Evolutionary conservation across 2,329 filamentous ascomycete genomes (phyloP), one percentile per base, ranked within the genome.

Genomic region (Aspergillus texensis): DNA sequence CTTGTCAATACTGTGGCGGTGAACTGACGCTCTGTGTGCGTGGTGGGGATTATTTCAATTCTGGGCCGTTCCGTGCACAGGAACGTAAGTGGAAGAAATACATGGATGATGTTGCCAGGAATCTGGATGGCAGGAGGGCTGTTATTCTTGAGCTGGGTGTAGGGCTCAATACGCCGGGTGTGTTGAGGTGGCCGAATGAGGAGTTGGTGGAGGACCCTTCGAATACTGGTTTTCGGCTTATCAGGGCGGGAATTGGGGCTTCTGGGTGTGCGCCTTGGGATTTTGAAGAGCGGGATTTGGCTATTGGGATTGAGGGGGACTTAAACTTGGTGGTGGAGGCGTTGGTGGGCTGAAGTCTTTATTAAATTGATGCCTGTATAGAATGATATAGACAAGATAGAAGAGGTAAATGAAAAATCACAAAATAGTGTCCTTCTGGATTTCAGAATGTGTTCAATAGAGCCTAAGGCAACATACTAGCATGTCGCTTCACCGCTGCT

Each of bases 151-250:
- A 71, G 55, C 46, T 72, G 6, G 70, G 69, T 0, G 69, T 69
- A 21, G 70, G 69, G 3, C 28, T 71, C 50, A 71, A 71, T 14
- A 72, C 70, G 1, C 69, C 70, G 1, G 64, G 55, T 24, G 69
- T 72, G 21, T 19, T 72, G 57, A 60, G 69, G 24, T 70, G 67
- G 68, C 64, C 66, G 24, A 68, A 71, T 58, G 70, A 72, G 39
- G 65, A 69, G 24, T 36, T 68, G 36, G 65, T 72, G 0, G 60
- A 34, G 8, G 28, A n/a, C 16, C 57, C 62, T 5, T n/a, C 36
- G 6, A 55, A 41, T 48, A 36, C 63, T 28, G 30, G 50, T 2
- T 58, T 66, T 10, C 57, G 64, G 11, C 45, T 72, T 50, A 64
- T 72, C 55, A 56, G 70, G 3, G 65, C 65, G 30, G 68, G 68